These are phyloP conservation scores for Scopulariopsis brevicaulis DNA, from an alignment of 2,329 filamentous ascomycete genomes.

Conservation along the genomic window DNA sequence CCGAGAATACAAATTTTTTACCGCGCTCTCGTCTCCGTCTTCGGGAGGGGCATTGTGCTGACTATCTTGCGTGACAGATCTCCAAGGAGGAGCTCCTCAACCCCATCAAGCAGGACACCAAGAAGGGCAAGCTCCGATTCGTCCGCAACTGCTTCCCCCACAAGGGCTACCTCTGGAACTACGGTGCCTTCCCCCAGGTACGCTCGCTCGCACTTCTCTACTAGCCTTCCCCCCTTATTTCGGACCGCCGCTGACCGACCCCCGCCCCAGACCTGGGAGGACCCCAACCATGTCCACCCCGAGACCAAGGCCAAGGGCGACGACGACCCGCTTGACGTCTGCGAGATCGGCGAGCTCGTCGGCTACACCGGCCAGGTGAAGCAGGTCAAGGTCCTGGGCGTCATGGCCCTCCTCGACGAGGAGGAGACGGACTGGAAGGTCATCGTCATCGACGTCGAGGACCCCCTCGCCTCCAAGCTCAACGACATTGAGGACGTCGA, in stretches of 20 bases:
- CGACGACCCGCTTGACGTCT: conserved; percentile 98
- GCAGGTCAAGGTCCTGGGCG: conserved; percentile 98
- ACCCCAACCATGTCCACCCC: conserved; percentile 89
- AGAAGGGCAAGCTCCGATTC: conserved; percentile 99
- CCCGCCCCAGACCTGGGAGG: conserved; percentile 79
- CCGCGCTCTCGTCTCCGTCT: not conserved
- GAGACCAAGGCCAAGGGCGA: conserved; percentile 99
- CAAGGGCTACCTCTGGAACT: conserved; percentile 99
- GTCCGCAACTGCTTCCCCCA: conserved; percentile 99
- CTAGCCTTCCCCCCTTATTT: not conserved
- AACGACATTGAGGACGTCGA: conserved; percentile 99
- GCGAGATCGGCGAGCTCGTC: conserved; percentile 98
- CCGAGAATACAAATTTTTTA: not conserved
- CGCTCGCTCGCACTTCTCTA: conserved; percentile 15
- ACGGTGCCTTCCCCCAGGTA: conserved; percentile 97
- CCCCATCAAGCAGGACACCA: conserved; percentile 98
- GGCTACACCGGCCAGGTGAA: conserved; percentile 94
- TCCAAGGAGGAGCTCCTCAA: conserved; percentile 98
- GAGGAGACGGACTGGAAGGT: conserved; percentile 99
- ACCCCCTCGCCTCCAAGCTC: conserved; percentile 90
- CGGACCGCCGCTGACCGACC: not conserved
- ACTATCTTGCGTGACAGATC: conserved; percentile 48
- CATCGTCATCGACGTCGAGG: conserved; percentile 97
- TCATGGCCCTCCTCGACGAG: conserved; percentile 98
- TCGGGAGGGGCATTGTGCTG: not conserved